Conservation (phyloP, 768 basidiomycete genomes). For the Suillus sp. region DNA sequence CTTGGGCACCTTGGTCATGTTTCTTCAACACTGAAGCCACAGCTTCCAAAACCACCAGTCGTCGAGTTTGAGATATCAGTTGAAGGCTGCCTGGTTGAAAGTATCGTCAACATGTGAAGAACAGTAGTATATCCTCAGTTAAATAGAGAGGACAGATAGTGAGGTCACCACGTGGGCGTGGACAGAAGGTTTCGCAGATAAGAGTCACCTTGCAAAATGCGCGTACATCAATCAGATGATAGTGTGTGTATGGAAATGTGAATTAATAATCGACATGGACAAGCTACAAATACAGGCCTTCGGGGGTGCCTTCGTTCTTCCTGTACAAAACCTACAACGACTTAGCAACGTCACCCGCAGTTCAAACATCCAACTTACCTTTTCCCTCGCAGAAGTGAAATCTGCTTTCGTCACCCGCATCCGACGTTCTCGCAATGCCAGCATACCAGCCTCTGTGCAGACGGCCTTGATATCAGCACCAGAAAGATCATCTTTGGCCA, state of each 20-base stretch:
- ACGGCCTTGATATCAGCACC: slow-evolving; percentile 99
- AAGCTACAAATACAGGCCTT: slow-evolving; percentile 77
- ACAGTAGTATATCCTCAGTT: neutral
- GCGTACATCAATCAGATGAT: neutral
- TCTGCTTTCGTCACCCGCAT: slow-evolving; percentile 94
- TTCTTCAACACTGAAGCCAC: neutral
- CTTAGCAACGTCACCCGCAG: slow-evolving; percentile 13
- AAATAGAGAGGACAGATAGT: neutral
- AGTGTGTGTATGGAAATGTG: slow-evolving; percentile 1
- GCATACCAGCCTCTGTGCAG: slow-evolving; percentile 96
- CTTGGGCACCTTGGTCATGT: too few relatives aligned
- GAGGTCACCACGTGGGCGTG: neutral
- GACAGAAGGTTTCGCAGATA: neutral
- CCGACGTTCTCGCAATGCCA: slow-evolving; percentile 90
- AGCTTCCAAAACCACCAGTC: neutral
- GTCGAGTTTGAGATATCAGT: neutral
- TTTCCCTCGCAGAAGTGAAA: slow-evolving; percentile 89
- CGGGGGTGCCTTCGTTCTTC: slow-evolving; percentile 97
- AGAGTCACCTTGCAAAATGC: neutral
- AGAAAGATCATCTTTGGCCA: slow-evolving; percentile 92
- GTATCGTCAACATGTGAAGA: neutral
- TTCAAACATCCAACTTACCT: slow-evolving; percentile 51
- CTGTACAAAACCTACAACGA: slow-evolving; percentile 74
- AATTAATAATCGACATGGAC: neutral
- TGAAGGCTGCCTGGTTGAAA: neutral